Base-by-base conservation (phyloP, 768 basidiomycete species). In the Chiua virens region DNA sequence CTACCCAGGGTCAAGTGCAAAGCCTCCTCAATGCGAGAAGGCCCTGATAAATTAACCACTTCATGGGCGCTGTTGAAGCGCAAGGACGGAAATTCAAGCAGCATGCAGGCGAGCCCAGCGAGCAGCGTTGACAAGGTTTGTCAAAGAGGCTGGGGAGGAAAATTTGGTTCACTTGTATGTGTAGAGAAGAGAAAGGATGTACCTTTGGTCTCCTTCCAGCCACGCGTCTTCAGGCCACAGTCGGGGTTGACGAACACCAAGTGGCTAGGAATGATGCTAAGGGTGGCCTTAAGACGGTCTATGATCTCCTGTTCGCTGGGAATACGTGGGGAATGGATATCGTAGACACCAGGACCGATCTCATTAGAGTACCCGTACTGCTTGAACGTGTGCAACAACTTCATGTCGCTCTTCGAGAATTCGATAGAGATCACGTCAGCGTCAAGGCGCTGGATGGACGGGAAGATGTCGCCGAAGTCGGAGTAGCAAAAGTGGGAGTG, bases 401-500 rank as follows among this genome's bases (percentile, higher is more conserved):
- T 98, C 87, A 98, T 87, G 81, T 98, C 95, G 63, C 86, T 87
- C 89, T 98, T 98, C 58, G 93, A 96, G 42, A 94, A 93, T 74
- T 98, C 95, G 67, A 98, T 97, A 47, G 94, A 96, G 76, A 99
- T 98, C 71, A 97, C 93, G 70, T 99, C 97, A 58, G 95, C 94
- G 64, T 99, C 97, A 53, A 99, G 87, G 58, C 87, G 85, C 73
- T 95, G 87, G 69, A 98, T 97, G 53, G 91, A 95, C 27, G 90
- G 85, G 90, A 98, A 98, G 76, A 98, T 98, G 70, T 97, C 92
- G 75, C 88, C 91, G 69, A 98, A 98, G 79, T 98, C 95, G 50
- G 95, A 98, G 79, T 93, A 95, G 79, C 93, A 96, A 83, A 96
- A 96, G 81, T 99, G 97, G 45, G 94, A 98, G 79, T 98, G 96